Evolutionary conservation across 2,329 filamentous ascomycete genomes (phyloP).

Genomic region (Aureobasidium namibiae): DNA sequence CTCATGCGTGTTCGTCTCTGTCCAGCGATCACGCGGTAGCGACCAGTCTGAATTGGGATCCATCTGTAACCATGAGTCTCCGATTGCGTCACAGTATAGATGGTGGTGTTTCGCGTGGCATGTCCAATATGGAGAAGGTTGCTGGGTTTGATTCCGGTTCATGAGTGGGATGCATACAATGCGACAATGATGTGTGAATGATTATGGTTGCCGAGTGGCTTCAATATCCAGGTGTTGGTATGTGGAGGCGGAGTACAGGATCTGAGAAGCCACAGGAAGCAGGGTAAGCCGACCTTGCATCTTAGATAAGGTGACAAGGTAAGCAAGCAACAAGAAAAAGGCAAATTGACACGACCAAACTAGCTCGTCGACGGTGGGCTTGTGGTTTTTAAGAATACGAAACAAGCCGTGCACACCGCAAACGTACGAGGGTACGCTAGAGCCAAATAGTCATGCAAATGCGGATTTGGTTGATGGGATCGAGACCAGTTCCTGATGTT

Average conservation of each 20-base stretch:
- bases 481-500: neutral
- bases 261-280: conserved; percentile 1
- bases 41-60: neutral
- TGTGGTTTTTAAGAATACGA: conserved; percentile 11
- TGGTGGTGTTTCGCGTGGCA: neutral
- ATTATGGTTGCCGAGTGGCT: neutral
- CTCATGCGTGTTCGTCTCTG: neutral
- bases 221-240: neutral
- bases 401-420: conserved; percentile 7
- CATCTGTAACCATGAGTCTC: conserved; percentile 6
- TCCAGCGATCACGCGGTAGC: conserved; percentile 3
- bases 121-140: conserved; percentile 1
- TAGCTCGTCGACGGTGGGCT: conserved; percentile 4
- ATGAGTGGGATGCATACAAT: conserved; percentile 2
- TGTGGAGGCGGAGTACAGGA: conserved; percentile 7
- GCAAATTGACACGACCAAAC: conserved; percentile 5
- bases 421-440: conserved; percentile 6
- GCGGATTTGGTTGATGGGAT: conserved; percentile 1
- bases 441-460: neutral
- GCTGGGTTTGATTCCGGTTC: neutral
- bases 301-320: conserved; percentile 11
- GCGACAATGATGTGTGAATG: neutral
- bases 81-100: neutral
- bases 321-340: conserved; percentile 6
- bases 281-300: conserved; percentile 9